Conservation (phyloP, 2,329 filamentous ascomycete species). For the Botrytis elliptica region DNA sequence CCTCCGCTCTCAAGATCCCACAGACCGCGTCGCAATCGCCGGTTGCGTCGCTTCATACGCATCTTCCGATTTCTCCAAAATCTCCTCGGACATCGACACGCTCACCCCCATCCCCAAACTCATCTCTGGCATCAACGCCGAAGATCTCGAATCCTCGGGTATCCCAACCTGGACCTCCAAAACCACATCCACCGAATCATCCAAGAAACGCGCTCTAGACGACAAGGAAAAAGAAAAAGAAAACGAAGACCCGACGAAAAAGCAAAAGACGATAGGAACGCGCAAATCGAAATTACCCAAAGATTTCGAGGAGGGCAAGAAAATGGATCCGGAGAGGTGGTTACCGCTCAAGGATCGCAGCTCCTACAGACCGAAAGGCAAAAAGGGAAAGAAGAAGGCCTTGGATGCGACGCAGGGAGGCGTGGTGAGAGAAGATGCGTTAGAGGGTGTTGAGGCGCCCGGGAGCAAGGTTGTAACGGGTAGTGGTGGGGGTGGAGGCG, state of each 20-base stretch:
- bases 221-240: slow-evolving; percentile 43
- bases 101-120: slow-evolving; percentile 64
- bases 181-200: slow-evolving; percentile 40
- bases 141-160: slow-evolving; percentile 63
- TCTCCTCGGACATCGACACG: slow-evolving; percentile 53
- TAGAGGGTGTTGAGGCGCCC: slow-evolving; percentile 61
- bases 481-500: slow-evolving; percentile 30
- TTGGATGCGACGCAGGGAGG: slow-evolving; percentile 83
- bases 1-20: slow-evolving; percentile 63
- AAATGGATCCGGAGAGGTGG: slow-evolving; percentile 89
- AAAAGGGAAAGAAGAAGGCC: slow-evolving; percentile 84
- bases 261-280: slow-evolving; percentile 34
- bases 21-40: slow-evolving; percentile 69
- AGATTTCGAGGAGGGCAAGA: slow-evolving; percentile 73
- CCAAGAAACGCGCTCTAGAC: slow-evolving; percentile 50
- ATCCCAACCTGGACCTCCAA: slow-evolving; percentile 50
- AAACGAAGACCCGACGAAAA: slow-evolving; percentile 51
- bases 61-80: slow-evolving; percentile 55
- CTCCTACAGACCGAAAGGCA: slow-evolving; percentile 84
- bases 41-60: slow-evolving; percentile 85
- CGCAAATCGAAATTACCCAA: slow-evolving; percentile 65
- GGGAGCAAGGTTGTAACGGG: slow-evolving; percentile 64
- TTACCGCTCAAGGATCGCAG: slow-evolving; percentile 85
- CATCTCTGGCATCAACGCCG: slow-evolving; percentile 58
- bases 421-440: slow-evolving; percentile 71